A percentile compares a stretch with the other conserved stretches of the same genome.
phyloP scores from a whole-genome alignment of 179 eudicot genomes.

The Camellia oleifera region DNA sequence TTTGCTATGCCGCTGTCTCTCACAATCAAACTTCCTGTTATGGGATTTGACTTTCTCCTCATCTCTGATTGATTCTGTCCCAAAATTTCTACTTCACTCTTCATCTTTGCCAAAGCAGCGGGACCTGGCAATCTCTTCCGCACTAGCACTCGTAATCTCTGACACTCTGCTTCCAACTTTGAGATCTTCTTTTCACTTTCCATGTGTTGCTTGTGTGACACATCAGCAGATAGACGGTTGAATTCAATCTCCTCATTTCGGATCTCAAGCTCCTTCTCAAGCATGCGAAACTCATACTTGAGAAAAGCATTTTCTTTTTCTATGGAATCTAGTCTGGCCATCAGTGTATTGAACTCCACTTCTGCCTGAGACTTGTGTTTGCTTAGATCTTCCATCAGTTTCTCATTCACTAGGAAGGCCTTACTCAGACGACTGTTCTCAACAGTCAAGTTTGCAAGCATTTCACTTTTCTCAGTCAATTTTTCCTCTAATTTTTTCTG shows the following conservation, averaged over 20 bases:
- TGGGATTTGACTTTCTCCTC: slow-evolving; percentile 28
- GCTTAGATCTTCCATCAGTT: slow-evolving; percentile 55
- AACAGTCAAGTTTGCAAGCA: slow-evolving; percentile 39
- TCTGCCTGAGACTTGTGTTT: slow-evolving; percentile 41
- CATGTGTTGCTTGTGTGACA: slow-evolving; percentile 33
- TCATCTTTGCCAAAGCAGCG: slow-evolving; percentile 27
- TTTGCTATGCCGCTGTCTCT: not conserved
- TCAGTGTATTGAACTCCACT: slow-evolving; percentile 52
- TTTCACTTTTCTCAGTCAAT: slow-evolving; percentile 46
- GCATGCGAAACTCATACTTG: slow-evolving; percentile 59
- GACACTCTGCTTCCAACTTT: slow-evolving; percentile 69
- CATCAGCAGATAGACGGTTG: slow-evolving; percentile 41
- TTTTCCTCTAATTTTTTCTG: slow-evolving; percentile 51
- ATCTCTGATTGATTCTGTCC: slow-evolving; percentile 20
- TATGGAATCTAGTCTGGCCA: slow-evolving; percentile 51
- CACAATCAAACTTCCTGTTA: slow-evolving; percentile 11
- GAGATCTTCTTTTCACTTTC: slow-evolving; percentile 47
- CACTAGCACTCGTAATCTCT: slow-evolving; percentile 47
- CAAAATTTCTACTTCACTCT: slow-evolving; percentile 24
- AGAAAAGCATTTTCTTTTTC: slow-evolving; percentile 77
- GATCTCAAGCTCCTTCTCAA: slow-evolving; percentile 67
- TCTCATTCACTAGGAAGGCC: slow-evolving; percentile 64
- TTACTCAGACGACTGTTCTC: slow-evolving; percentile 62
- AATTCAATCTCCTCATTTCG: slow-evolving; percentile 48
- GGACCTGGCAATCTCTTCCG: slow-evolving; percentile 51